phyloP scores from a whole-genome alignment of 306 rosid genomes.

The Cotoneaster glaucophyllus region DNA sequence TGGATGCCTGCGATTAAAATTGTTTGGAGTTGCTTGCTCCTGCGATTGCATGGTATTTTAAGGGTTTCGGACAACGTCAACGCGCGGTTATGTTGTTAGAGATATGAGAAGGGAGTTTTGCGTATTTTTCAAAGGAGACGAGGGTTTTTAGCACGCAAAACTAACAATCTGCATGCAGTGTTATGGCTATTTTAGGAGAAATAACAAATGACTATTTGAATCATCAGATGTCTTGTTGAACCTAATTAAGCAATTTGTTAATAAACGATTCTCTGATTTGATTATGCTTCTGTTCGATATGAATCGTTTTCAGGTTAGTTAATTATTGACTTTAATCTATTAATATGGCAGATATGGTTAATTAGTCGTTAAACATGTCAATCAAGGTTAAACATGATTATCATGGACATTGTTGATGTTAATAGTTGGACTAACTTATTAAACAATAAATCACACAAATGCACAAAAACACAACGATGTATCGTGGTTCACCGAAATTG shows the following conservation, averaged over 20 bases:
- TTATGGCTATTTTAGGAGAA: background rate
- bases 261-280: background rate
- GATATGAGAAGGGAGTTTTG: background rate
- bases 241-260: background rate
- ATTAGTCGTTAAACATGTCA: background rate
- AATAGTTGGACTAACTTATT: background rate
- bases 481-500: background rate
- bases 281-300: background rate
- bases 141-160: slow-evolving; percentile 16
- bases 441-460: no score
- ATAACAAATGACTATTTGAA: background rate
- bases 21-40: background rate
- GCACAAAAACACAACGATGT: background rate
- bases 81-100: background rate
- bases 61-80: slow-evolving; percentile 34
- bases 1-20: background rate
- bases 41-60: slow-evolving; percentile 1
- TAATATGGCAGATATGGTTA: background rate
- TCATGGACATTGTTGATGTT: background rate
- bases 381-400: background rate
- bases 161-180: background rate
- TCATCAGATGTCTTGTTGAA: background rate
- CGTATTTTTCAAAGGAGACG: background rate
- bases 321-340: background rate
- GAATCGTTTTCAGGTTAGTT: background rate